Base-by-base conservation (phyloP, 1,139 yeast species). In the Geotrichum candidum region DNA sequence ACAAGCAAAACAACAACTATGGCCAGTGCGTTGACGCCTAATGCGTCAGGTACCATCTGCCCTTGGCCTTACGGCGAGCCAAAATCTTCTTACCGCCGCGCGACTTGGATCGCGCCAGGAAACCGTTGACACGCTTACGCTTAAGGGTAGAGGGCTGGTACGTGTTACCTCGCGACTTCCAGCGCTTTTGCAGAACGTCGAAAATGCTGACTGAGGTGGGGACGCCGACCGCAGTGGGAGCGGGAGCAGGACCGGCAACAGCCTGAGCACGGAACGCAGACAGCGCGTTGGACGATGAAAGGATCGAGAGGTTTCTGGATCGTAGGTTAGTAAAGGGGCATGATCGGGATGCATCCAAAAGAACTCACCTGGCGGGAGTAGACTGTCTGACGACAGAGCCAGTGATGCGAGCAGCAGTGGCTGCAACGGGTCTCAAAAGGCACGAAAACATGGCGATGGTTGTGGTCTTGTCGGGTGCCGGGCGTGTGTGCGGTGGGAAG, bases 131-230 rank as follows among this genome's bases (percentile, higher is more conserved):
- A 76, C 97, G 86, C 79, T 94, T 94, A 74, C 98, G 83, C 73
- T 89, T 90, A 66, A 90, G 78, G 1, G 96, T 91, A 63, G 92
- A 87, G 55, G 99, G 98, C 75, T 92, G 98, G 76, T 88, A 94
- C 27, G 96, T 90, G 77, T 90, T 88, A 76, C 99, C 99, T 79
- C 96, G 85, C 35, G 91, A 81, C 73, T 88, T 86, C 86, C 92
- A 87, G 78, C 97, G 83, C 52, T 68, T 64, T 58, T 71, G 73
- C 5, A 63, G 57, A 67, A 84, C 75, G 71, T 82, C 75, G 66
- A 61, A 18, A 66, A 54, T 62, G 69, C 70, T 51, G 61, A 66
- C 53, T 54, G 51, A 61, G 63, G 45, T 67, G 52, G 61, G 22
- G 59, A 54, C 10, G 56, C 45, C 54, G 55, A 60, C 27, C 45